Percentiles rank a stretch among this genome's conserved stretches.
These are phyloP conservation scores for Cadophora sp. DNA, from an alignment of 2,329 filamentous ascomycete genomes.

Conservation along the genomic window DNA sequence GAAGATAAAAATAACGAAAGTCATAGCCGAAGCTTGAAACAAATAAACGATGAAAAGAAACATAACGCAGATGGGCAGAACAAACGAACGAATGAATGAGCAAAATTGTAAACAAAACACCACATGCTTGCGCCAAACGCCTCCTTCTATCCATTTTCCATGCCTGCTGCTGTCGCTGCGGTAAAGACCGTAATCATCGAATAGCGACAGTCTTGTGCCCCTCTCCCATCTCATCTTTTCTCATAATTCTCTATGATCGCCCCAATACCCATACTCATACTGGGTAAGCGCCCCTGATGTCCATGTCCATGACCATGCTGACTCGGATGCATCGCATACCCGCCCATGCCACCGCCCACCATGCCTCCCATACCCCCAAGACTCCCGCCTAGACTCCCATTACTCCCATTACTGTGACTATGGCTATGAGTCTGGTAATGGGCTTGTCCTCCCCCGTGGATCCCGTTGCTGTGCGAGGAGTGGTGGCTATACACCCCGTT, in stretches of 20 bases:
- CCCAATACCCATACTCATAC: slow-evolving; percentile 66
- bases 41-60: background rate
- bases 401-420: slow-evolving; percentile 25
- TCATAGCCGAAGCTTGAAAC: background rate
- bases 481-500: slow-evolving; percentile 3
- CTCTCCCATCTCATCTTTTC: background rate
- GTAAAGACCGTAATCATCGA: background rate
- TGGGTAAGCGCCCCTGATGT: slow-evolving; percentile 53
- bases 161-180: background rate
- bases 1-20: too few species aligned
- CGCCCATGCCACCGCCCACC: slow-evolving; percentile 8
- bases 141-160: slow-evolving; percentile 3
- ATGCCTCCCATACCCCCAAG: background rate
- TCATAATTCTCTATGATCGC: slow-evolving; percentile 11
- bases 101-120: background rate
- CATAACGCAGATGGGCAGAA: background rate
- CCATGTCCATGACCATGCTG: background rate
- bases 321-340: slow-evolving; percentile 1
- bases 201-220: background rate
- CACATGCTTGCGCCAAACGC: slow-evolving; percentile 2
- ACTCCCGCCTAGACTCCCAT: slow-evolving; percentile 15
- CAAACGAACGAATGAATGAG: background rate
- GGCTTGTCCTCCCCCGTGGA: background rate
- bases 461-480: background rate
- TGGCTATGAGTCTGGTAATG: slow-evolving; percentile 25